Conservation (phyloP, 2,329 filamentous ascomycete species). For the Ophiocordyceps robertsii region DNA sequence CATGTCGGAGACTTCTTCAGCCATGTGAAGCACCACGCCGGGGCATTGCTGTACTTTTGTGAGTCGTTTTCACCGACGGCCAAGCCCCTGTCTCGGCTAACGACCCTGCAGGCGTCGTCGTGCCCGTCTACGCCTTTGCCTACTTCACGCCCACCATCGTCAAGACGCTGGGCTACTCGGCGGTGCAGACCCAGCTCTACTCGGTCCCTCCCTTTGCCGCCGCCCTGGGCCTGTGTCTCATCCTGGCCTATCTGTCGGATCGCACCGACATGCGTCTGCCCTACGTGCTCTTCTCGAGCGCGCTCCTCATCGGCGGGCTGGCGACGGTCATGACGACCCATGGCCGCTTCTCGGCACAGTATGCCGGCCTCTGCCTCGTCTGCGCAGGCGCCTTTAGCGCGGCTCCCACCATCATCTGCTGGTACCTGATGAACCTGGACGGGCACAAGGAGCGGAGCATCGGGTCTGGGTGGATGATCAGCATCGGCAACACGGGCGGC, state of each 20-base stretch:
- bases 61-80: too few relatives aligned
- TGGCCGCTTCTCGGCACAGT: not conserved
- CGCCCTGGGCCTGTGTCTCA: not conserved
- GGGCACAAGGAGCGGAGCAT: not conserved
- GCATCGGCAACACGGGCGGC: not conserved
- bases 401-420: not conserved
- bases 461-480: not conserved
- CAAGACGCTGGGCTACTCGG: not conserved
- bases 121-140: not conserved
- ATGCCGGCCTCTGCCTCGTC: not conserved
- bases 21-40: not conserved
- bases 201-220: not conserved
- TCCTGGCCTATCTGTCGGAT: not conserved
- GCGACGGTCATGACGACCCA: not conserved
- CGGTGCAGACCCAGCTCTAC: not conserved
- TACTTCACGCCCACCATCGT: not conserved
- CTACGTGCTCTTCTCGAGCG: not conserved
- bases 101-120: not conserved
- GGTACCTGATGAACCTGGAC: not conserved
- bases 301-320: not conserved
- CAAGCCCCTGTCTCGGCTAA: too few relatives aligned
- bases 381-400: not conserved
- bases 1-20: not conserved
- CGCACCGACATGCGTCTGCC: not conserved
- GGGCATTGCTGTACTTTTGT: not conserved